Conservation (phyloP, 805 yeast species). For the Jamesozyma hellenica region DNA sequence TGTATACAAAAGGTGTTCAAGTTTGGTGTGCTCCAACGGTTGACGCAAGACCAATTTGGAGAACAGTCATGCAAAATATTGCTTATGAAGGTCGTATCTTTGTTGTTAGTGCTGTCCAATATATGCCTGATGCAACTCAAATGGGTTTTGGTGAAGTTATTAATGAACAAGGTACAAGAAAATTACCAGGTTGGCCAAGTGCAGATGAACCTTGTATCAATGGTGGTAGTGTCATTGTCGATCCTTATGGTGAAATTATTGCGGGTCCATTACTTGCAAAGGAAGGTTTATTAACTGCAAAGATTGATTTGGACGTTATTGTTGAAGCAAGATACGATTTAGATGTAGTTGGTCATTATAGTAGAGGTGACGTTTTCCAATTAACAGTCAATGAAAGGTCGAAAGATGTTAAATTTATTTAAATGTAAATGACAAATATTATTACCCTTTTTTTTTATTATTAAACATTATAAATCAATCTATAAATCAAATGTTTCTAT, state of each 20-base stretch:
- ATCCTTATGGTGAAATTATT: not conserved
- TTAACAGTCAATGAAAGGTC: not conserved
- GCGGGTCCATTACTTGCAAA: not conserved
- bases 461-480: no score
- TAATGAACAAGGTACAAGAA: not conserved
- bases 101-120: not conserved
- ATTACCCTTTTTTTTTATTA: no score
- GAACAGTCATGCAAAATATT: not conserved
- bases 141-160: not conserved
- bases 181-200: not conserved
- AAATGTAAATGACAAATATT: no score
- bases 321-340: not conserved
- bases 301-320: not conserved
- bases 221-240: not conserved
- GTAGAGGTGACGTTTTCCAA: not conserved
- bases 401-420: not conserved
- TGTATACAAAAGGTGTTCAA: not conserved
- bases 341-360: conserved; percentile 1
- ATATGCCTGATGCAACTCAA: not conserved
- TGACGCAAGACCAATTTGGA: not conserved
- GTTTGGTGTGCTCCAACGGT: not conserved
- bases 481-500: no score
- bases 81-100: not conserved
- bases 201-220: not conserved
- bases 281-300: not conserved